phyloP scores from a whole-genome alignment of 441 rosid genomes.

The Pelargonium exstipulatum region DNA sequence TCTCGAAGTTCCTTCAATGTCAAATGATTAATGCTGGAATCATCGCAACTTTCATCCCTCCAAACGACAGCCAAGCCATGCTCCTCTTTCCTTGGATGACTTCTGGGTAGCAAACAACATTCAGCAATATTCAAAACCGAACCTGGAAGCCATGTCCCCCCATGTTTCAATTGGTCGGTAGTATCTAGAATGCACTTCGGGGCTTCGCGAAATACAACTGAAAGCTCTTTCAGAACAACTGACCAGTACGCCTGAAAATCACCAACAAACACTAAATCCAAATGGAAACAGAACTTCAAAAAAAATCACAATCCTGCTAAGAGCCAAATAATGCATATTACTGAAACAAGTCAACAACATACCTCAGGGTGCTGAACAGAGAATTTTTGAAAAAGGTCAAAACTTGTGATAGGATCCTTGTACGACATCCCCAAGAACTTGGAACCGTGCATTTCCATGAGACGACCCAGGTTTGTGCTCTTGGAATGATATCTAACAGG shows the following conservation, averaged over 20 bases:
- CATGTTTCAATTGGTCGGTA: constrained; percentile 37
- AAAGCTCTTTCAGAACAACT: constrained; percentile 52
- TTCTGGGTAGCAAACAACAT: constrained; percentile 57
- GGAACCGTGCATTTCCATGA: constrained; percentile 61
- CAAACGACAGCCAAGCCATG: constrained; percentile 56
- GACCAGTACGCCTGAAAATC: constrained; percentile 60
- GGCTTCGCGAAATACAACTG: constrained; percentile 43
- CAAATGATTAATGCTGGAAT: constrained; percentile 39
- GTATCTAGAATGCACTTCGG: constrained; percentile 65
- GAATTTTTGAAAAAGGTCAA: constrained; percentile 51
- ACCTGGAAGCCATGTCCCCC: constrained; percentile 77
- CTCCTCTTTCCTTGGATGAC: constrained; percentile 46
- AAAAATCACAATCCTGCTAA: not conserved
- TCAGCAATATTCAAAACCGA: constrained; percentile 62
- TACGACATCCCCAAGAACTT: constrained; percentile 57
- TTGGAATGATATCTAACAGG: constrained; percentile 42
- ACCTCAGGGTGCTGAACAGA: constrained; percentile 63
- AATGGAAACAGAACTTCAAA: not conserved
- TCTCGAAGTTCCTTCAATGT: constrained; percentile 60
- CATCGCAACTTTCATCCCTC: constrained; percentile 62
- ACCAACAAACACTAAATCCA: constrained; percentile 8
- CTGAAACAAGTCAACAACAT: constrained; percentile 12
- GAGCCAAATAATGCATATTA: not conserved
- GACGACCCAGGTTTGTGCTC: constrained; percentile 54
- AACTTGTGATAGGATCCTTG: constrained; percentile 66